These are phyloP conservation scores for Boletus huronensis DNA, from an alignment of 768 basidiomycete genomes.

Conservation along the genomic window DNA sequence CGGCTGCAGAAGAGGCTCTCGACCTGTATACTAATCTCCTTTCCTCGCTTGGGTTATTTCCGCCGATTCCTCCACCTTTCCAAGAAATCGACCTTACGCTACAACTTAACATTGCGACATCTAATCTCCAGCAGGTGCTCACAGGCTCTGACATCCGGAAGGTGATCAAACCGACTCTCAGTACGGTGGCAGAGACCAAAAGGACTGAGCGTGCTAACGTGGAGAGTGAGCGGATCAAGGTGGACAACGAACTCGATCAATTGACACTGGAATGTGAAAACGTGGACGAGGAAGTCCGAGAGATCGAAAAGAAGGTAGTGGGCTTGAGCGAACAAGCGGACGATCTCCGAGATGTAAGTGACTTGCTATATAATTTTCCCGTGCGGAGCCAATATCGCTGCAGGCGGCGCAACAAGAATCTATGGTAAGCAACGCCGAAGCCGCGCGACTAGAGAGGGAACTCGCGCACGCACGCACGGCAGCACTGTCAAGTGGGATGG, in stretches of 20 bases:
- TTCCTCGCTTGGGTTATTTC: constrained; percentile 72
- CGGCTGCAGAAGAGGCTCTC: constrained; percentile 77
- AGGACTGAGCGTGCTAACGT: constrained; percentile 64
- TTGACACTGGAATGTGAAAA: constrained; percentile 76
- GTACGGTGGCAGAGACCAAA: constrained; percentile 65
- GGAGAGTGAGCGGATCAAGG: constrained; percentile 74
- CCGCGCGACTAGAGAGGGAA: constrained; percentile 64
- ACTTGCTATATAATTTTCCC: background rate
- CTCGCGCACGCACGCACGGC: constrained; percentile 71
- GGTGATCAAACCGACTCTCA: constrained; percentile 74
- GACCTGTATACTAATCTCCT: constrained; percentile 75
- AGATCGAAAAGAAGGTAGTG: constrained; percentile 69
- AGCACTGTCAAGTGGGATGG: constrained; percentile 77
- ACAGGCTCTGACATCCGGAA: constrained; percentile 67
- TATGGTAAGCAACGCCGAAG: constrained; percentile 60
- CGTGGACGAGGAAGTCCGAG: constrained; percentile 70
- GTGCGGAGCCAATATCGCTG: constrained; percentile 1
- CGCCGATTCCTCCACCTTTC: constrained; percentile 67
- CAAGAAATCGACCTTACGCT: constrained; percentile 73
- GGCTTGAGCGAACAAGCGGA: constrained; percentile 73
- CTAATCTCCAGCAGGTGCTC: constrained; percentile 67
- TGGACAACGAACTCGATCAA: constrained; percentile 82
- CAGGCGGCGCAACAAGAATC: constrained; percentile 80
- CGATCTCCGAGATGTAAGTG: constrained; percentile 72
- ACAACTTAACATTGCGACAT: constrained; percentile 74